Evolutionary conservation across 805 yeast genomes (phyloP), one percentile per base, ranked within the genome.

Genomic region (Saturnispora quitensis): DNA sequence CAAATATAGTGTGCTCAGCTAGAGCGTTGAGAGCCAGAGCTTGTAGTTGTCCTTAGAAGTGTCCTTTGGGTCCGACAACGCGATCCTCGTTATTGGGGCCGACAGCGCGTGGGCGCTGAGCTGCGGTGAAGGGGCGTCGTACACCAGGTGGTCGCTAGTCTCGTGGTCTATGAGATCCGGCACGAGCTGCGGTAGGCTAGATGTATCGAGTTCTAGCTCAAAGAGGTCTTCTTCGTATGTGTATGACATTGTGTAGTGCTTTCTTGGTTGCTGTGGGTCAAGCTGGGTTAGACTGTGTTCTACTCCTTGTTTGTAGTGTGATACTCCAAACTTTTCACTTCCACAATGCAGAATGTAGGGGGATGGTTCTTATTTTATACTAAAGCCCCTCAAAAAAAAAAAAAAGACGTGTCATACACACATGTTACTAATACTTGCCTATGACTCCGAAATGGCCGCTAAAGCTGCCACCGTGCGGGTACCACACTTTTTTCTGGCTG

Each of bases 381-480:
- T 13, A 31, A 12, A 12, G 34, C 15, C 15, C n/a, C 34, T 31
- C 34, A 12, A n/a, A 36, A 36, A 36, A 17, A 36, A 17, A 36
- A 36, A 36, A 18, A 36, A 36, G 12, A 18, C 40, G 40, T 36
- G 40, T 36, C 34, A 31, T 31, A 31, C 34, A 31, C 34, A 31
- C 34, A 31, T 31, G 34, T 31, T 31, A 31, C 15, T 31, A 31
- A 31, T 31, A 31, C 15, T 13, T 31, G 13, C 34, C 12, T 31
- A 38, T 47, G 49, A 36, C 49, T 47, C 49, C 49, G 49, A 47
- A 36, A 47, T 27, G 49, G 27, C 49, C 49, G 43, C 40, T 15
- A 17, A 36, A 17, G 22, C 40, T 18, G 22, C 40, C 17, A 36
- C 40, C 34, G 34, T 31, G 34, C 34, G 34, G 34, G 34, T 31